These are phyloP conservation scores for Adenanthera pavonina DNA, from an alignment of 306 rosid genomes.

Conservation along the genomic window DNA sequence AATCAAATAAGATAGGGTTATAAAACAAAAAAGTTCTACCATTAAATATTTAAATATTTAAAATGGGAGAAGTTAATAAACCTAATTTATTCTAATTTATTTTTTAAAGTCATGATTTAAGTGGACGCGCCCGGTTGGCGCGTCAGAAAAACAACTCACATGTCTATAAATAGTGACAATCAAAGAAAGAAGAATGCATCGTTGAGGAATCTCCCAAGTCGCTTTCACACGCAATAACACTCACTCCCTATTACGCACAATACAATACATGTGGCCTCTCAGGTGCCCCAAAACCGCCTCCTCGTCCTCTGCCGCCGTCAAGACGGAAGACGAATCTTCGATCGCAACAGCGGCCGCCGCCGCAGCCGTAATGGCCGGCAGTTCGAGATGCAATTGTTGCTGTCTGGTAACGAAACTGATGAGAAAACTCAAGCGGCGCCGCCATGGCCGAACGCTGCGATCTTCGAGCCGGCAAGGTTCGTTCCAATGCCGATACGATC, in stretches of 20 bases:
- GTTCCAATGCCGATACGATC: constrained; percentile 77
- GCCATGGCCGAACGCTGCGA: constrained; percentile 28
- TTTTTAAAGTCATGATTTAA: not conserved
- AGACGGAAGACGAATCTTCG: not conserved
- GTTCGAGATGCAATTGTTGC: constrained; percentile 42
- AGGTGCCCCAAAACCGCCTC: constrained; percentile 21
- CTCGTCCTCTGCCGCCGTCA: constrained; percentile 22
- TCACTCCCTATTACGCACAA: not conserved
- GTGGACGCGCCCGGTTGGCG: not conserved
- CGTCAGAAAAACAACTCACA: not conserved
- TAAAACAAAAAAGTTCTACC: too few species aligned
- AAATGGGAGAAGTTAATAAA: too few species aligned
- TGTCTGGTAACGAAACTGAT: constrained; percentile 58
- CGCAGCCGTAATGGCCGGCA: too few species aligned
- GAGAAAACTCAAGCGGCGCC: constrained; percentile 62
- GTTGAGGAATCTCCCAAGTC: not conserved
- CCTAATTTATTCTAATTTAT: too few species aligned
- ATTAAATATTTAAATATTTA: too few species aligned
- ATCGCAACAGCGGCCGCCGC: not conserved
- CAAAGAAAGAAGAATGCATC: not conserved
- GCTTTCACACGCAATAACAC: not conserved
- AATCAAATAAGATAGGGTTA: too few species aligned
- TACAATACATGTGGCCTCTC: constrained; percentile 53
- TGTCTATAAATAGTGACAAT: constrained; percentile 19
- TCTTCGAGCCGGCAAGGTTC: constrained; percentile 42